Base-by-base conservation (phyloP, 495 filamentous ascomycete species). In the Podospora didyma region DNA sequence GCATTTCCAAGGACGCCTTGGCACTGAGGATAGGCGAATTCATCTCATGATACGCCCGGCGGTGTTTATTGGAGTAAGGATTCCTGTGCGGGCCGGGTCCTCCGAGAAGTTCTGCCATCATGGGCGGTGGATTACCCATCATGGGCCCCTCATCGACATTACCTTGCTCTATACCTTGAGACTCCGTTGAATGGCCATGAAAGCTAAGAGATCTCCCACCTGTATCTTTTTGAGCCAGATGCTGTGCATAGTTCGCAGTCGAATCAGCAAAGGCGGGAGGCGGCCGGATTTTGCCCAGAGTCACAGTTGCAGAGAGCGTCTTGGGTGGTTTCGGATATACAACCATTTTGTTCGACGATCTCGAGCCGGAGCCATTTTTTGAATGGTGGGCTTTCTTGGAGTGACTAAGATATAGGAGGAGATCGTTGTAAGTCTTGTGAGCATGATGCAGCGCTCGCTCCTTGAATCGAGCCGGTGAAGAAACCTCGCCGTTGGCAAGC, bases 401-500 rank as follows among this genome's bases (percentile, higher is more conserved):
- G 54, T 86, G 81, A 46, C 93, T 86, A 9, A 96, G 80, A 54
- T 83, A 88, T 10, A 86, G 76, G 21, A 97, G 74, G 3, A 98
- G 82, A 62, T 96, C 89, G 37, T 92, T 83, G 73, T 98, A 97
- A 21, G 93, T 84, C 50, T 82, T 80, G 67, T 97, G 89, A 28
- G 94, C 94, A 83, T 88, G 92, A 16, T 86, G 79, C 45, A 96
- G 77, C 6, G 87, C 84, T 59, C 86, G 88, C 67, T 97, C 93
- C 59, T 88, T 88, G 66, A 89, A 91, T 59, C 85, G 82, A 5
- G 76, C 70, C 62, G 83, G 88, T 11, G 67, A 63, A 1, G 61
- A 42, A 7, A 35, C 26, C 28, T 65, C 69, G 3, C 50, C 51
- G 0, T 35, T 55, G 22, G 14, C 22, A n/a, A 46, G 22, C 11